A percentile compares a stretch with the other conserved stretches of the same genome.
Conservation (phyloP, 176 grass and related monocot species). For the Bonia amplexicaulis region DNA sequence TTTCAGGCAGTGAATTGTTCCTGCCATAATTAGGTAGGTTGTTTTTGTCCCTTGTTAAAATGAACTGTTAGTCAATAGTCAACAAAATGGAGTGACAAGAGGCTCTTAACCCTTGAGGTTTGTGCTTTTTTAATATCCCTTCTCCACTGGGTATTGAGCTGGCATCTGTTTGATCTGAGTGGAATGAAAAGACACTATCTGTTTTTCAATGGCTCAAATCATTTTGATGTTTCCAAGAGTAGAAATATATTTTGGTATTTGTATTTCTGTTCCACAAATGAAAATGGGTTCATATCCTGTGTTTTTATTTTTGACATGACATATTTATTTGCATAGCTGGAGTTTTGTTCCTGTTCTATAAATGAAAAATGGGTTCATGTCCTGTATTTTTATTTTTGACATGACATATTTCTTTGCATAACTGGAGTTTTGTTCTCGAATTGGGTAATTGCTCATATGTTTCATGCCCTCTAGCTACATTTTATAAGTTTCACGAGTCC, state of each 20-base stretch:
- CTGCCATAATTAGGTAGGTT: background rate
- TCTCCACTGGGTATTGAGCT: background rate
- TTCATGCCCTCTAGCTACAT: background rate
- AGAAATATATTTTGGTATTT: background rate
- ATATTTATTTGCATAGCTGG: no score
- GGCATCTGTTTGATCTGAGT: background rate
- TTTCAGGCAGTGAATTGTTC: background rate
- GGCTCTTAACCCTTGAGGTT: background rate
- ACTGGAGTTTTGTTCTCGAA: no score
- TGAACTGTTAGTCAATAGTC: background rate
- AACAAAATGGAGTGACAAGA: background rate
- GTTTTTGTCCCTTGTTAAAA: background rate
- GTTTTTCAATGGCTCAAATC: background rate
- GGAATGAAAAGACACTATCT: background rate
- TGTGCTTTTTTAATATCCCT: background rate
- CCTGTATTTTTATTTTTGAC: no score
- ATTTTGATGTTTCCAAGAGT: background rate
- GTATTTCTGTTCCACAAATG: no score
- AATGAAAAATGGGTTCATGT: no score
- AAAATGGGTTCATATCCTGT: no score
- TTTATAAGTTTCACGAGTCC: background rate
- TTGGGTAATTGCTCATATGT: no score
- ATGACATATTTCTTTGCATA: no score
- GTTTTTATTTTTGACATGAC: no score
- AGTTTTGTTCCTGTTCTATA: no score